Percentiles rank a stretch among this genome's conserved stretches.
Conservation (phyloP, 164 flowering plant species). For the Platanus orientalis region DNA sequence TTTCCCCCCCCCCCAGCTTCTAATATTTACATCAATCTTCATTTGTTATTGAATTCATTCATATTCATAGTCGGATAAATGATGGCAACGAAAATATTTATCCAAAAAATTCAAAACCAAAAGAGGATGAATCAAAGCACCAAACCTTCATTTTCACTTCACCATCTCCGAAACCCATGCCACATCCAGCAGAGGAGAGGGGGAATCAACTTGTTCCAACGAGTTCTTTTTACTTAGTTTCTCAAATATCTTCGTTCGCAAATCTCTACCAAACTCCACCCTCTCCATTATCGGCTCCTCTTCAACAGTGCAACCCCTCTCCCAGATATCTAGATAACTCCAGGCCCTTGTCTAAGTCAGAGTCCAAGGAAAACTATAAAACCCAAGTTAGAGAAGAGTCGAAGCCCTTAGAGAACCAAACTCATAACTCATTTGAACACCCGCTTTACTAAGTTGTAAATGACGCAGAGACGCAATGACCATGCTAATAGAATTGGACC, state of each 20-base stretch:
- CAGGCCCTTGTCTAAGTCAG: conserved; percentile 42
- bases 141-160: conserved; percentile 25
- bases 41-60: too few relatives aligned
- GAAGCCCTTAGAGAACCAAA: conserved; percentile 28
- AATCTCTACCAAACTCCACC: too few relatives aligned
- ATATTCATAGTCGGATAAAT: too few relatives aligned
- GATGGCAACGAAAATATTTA: too few relatives aligned
- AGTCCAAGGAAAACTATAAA: conserved; percentile 56
- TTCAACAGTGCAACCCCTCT: conserved; percentile 6
- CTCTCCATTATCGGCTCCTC: too few relatives aligned
- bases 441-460: conserved; percentile 51
- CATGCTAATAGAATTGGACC: conserved; percentile 41
- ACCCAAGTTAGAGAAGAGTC: too few relatives aligned
- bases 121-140: too few relatives aligned
- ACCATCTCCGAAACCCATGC: conserved; percentile 77
- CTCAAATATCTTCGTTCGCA: conserved; percentile 57
- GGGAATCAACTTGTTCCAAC: conserved; percentile 29
- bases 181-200: conserved; percentile 43
- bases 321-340: too few relatives aligned
- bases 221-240: conserved; percentile 63
- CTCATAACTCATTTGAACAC: too few relatives aligned
- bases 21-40: too few relatives aligned
- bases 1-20: too few relatives aligned
- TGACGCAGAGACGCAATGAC: conserved; percentile 48
- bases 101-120: too few relatives aligned